A percentile compares a stretch with the other conserved stretches of the same genome.
phyloP scores from a whole-genome alignment of 108 stramenopile genomes.

The Fragilariopsis cylindrus region DNA sequence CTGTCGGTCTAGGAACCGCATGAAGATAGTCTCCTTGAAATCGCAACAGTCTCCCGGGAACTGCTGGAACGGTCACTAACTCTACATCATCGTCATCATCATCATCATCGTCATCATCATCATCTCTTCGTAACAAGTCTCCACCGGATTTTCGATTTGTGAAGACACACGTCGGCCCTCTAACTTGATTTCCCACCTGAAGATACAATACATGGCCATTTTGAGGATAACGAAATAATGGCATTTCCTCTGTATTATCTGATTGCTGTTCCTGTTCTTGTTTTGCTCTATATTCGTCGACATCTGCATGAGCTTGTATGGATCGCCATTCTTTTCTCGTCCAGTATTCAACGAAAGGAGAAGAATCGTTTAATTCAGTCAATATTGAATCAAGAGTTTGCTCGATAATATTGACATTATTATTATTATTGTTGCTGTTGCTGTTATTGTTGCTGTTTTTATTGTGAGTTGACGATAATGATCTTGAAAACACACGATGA shows the following conservation, averaged over 20 bases:
- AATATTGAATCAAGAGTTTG: constrained; percentile 23
- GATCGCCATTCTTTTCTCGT: constrained; percentile 67
- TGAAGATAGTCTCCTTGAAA: constrained; percentile 72
- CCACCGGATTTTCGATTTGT: constrained; percentile 54
- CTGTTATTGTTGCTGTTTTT: background rate
- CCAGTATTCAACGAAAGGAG: constrained; percentile 76
- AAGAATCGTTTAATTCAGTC: constrained; percentile 12
- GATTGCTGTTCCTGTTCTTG: constrained; percentile 29
- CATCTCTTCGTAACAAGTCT: constrained; percentile 41
- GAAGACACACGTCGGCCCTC: constrained; percentile 71
- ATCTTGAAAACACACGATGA: constrained; percentile 24
- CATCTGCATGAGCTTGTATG: constrained; percentile 81
- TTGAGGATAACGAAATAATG: constrained; percentile 50
- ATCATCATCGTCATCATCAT: background rate
- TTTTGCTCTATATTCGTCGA: constrained; percentile 60
- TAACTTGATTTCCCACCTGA: constrained; percentile 57
- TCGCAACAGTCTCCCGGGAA: constrained; percentile 62
- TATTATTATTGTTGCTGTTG: background rate
- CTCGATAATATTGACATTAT: constrained; percentile 11
- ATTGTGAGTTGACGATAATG: background rate
- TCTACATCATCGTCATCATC: constrained; percentile 35
- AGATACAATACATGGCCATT: constrained; percentile 78
- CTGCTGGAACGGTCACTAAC: constrained; percentile 62
- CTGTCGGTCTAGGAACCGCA: constrained; percentile 72
- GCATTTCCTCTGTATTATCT: background rate